Conservation (phyloP, 257 asterid species). For the Ehretia macrophylla region DNA sequence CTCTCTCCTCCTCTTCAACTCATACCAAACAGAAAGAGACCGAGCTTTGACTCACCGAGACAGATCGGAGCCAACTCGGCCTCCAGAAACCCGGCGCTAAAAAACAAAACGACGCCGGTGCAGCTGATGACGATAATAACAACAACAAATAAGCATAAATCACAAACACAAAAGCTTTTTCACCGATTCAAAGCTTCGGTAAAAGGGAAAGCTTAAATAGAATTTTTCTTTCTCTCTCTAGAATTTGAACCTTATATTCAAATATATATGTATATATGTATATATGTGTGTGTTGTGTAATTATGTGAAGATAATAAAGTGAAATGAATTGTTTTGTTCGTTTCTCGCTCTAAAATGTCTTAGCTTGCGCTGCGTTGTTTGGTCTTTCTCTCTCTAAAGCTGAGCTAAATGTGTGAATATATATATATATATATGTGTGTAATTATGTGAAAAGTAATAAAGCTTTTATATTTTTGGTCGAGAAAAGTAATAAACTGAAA, state of each 20-base stretch:
- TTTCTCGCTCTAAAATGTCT: conserved; percentile 27
- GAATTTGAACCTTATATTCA: background rate
- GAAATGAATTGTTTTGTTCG: background rate
- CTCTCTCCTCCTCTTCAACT: conserved; percentile 70
- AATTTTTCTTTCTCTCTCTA: conserved; percentile 20
- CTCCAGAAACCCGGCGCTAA: conserved; percentile 20
- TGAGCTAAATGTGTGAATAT: background rate
- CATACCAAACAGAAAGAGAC: conserved; percentile 47
- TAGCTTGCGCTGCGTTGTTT: background rate
- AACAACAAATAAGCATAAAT: conserved; percentile 1
- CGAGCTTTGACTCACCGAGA: conserved; percentile 46
- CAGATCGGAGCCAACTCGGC: conserved; percentile 59
- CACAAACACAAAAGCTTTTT: background rate
- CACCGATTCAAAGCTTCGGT: background rate
- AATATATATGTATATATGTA: background rate
- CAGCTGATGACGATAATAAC: conserved; percentile 4
- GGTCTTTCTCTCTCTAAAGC: conserved; percentile 2
- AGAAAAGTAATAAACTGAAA: too few relatives aligned
- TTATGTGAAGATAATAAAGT: conserved; percentile 8
- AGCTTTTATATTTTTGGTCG: too few relatives aligned
- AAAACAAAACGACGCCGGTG: background rate
- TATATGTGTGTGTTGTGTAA: background rate
- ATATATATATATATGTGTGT: too few relatives aligned
- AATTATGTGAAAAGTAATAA: too few relatives aligned
- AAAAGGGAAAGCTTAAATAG: conserved; percentile 12